Base-by-base conservation (phyloP, 306 rosid genomes). In the Cajanus cajan region DNA sequence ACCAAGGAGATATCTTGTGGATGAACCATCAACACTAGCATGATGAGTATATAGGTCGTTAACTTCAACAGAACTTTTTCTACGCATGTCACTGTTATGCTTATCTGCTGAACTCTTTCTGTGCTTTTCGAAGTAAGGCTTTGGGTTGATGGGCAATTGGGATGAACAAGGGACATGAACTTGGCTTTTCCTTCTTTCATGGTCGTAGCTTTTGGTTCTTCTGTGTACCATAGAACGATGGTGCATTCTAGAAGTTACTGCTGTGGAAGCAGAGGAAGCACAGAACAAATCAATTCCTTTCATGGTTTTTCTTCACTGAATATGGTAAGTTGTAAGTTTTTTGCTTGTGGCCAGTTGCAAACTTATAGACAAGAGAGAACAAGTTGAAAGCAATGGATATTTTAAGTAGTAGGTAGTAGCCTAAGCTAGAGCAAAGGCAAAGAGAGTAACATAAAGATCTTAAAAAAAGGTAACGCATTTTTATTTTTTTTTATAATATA, bases 211-310 rank as follows among this genome's bases (percentile, higher is more conserved):
- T 76, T 67, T 79, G 50, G 82, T 84, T 71, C 78, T 79, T 34
- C 63, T 76, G 43, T 75, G 82, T 45, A 83, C 58, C 66, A 78
- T 43, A 52, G 88, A 85, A 78, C 85, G 85, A 16, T 82, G 87
- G 61, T 87, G 86, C 79, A 84, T 50, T 76, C 89, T 87, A 47
- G 89, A 87, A 67, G 85, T 78, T 14, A 93, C 73, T 50, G 92
- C 90, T 43, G 95, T 93, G 71, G 97, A 90, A 81, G 91, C 80
- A 39, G 90, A 77, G 50, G 97, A 90, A 63, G 95, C 73, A 86
- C 98, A 93, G 68, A 86, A 85, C 62, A 90, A 22, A 57, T 93
- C 91, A 85, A 87, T 83, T 82, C 88, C 36, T 76, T 87, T 91
- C 95, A 88, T 93, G 62, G 54, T 74, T 40, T 28, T 4, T 21